A percentile compares a stretch with the other conserved stretches of the same genome.
Conservation (phyloP, 1,139 yeast species). For the Kodamaea alishanica region DNA sequence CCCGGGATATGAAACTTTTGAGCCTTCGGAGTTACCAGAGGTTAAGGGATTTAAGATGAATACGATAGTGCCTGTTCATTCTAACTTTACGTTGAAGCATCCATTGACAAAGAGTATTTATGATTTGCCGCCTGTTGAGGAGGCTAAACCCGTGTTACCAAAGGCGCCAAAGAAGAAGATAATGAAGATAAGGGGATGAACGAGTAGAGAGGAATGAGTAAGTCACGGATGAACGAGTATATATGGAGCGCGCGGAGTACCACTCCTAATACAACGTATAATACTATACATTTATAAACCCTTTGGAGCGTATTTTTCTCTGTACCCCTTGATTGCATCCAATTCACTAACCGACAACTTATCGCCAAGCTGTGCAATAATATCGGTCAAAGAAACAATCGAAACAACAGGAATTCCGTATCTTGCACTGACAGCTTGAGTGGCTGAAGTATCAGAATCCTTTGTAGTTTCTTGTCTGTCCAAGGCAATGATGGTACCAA, state of each 20-base stretch:
- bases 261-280: no score
- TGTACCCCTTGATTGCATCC: conserved; percentile 56
- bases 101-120: conserved; percentile 77
- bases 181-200: conserved; percentile 44
- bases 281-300: conserved; percentile 3
- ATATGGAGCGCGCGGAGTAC: neutral
- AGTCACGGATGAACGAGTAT: neutral
- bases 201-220: neutral
- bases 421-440: conserved; percentile 69
- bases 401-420: conserved; percentile 80
- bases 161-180: conserved; percentile 51
- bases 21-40: conserved; percentile 62
- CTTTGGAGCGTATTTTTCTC: conserved; percentile 48
- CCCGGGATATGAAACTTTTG: conserved; percentile 51
- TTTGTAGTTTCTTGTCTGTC: conserved; percentile 90
- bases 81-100: conserved; percentile 74
- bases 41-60: conserved; percentile 87
- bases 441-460: conserved; percentile 69
- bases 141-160: conserved; percentile 36
- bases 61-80: conserved; percentile 79
- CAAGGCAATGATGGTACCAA: conserved; percentile 84
- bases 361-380: conserved; percentile 57
- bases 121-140: conserved; percentile 49
- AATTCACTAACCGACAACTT: conserved; percentile 54
- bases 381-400: conserved; percentile 74